Percentiles rank a stretch among this genome's conserved stretches.
phyloP scores from a whole-genome alignment of 495 filamentous ascomycete genomes.

The Penicillium turbatum region DNA sequence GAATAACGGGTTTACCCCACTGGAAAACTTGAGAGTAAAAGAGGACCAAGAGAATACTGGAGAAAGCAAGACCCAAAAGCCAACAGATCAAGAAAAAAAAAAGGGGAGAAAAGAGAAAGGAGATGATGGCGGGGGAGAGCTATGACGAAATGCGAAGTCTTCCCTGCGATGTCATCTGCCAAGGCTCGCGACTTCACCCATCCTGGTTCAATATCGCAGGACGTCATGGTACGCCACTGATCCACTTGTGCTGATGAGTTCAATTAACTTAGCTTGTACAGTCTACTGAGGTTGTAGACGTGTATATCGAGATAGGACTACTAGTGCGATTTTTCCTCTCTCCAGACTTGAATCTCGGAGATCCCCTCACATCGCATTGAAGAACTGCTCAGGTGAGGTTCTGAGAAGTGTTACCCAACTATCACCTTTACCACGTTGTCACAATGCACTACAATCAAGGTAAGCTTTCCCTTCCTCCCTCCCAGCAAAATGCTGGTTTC shows the following conservation, averaged over 20 bases:
- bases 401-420: background rate
- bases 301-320: too few species aligned
- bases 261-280: background rate
- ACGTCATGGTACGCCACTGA: conserved; percentile 20
- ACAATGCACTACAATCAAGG: background rate
- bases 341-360: too few species aligned
- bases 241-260: background rate
- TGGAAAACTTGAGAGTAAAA: background rate
- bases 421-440: background rate
- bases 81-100: conserved; percentile 49
- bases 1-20: background rate
- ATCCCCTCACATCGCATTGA: too few species aligned
- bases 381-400: too few species aligned
- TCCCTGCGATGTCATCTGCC: conserved; percentile 27
- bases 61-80: background rate
- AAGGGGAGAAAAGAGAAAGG: conserved; percentile 65
- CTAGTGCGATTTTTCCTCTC: too few species aligned
- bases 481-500: background rate
- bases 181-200: conserved; percentile 1
- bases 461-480: background rate
- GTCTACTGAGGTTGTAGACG: too few species aligned
- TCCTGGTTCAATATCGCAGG: conserved; percentile 2
- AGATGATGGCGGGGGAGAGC: conserved; percentile 63
- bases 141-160: conserved; percentile 24
- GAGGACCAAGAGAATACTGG: background rate